Percentiles rank a stretch among this genome's conserved stretches.
These are phyloP conservation scores for Aspergillus sp. DNA, from an alignment of 2,329 filamentous ascomycete species.

Conservation along the genomic window DNA sequence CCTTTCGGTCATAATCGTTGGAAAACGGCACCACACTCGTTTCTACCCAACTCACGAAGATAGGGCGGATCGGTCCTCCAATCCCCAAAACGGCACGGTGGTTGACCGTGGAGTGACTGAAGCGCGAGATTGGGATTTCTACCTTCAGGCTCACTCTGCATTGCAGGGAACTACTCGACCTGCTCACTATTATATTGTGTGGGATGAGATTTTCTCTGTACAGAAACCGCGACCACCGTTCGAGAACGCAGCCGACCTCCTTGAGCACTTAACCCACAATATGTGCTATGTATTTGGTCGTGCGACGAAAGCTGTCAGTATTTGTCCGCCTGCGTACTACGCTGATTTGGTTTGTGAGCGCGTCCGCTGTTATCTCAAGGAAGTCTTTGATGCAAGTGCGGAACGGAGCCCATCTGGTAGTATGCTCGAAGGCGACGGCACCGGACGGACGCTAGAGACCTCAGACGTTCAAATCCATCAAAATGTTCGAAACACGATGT, in stretches of 20 bases:
- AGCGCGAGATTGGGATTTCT: conserved; percentile 78
- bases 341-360: conserved; percentile 84
- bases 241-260: conserved; percentile 58
- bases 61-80: too few species aligned
- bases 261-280: conserved; percentile 73
- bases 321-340: conserved; percentile 88
- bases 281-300: conserved; percentile 82
- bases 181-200: conserved; percentile 77
- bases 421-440: too few species aligned
- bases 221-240: too few species aligned
- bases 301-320: conserved; percentile 83
- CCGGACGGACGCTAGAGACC: too few species aligned
- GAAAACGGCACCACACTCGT: too few species aligned
- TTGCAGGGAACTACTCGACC: conserved; percentile 81
- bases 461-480: too few species aligned
- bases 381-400: too few species aligned
- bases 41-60: too few species aligned
- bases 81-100: conserved; percentile 74
- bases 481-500: too few species aligned
- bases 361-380: too few species aligned
- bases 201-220: conserved; percentile 74
- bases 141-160: conserved; percentile 75
- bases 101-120: conserved; percentile 83
- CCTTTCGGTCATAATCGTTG: too few species aligned
- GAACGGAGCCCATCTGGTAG: too few species aligned